Percentiles rank a stretch among this genome's conserved stretches.
These are phyloP conservation scores for Pneumocystis wakefieldiae DNA, from an alignment of 1,139 yeast species.

Conservation along the genomic window DNA sequence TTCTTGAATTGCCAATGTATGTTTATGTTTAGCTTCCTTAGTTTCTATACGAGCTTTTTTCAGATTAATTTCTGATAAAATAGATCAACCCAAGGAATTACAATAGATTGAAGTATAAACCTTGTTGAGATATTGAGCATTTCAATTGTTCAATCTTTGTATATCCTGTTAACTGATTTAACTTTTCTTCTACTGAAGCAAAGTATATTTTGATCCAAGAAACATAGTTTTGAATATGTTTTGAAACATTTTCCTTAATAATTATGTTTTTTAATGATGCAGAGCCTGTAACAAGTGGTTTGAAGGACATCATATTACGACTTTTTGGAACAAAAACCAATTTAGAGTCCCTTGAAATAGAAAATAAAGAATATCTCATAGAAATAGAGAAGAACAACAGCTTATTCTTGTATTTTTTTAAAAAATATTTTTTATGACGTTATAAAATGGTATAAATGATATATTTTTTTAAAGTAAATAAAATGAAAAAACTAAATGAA, in stretches of 20 bases:
- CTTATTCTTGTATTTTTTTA: neutral
- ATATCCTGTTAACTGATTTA: slow-evolving; percentile 90
- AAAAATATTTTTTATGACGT: neutral
- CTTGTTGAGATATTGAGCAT: slow-evolving; percentile 35
- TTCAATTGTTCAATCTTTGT: slow-evolving; percentile 63
- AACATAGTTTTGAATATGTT: neutral
- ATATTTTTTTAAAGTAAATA: neutral
- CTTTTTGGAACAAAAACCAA: neutral
- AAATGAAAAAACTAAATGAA: neutral
- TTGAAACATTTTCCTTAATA: neutral
- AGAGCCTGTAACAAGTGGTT: neutral
- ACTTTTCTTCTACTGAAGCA: slow-evolving; percentile 53
- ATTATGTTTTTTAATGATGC: neutral
- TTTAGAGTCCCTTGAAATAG: neutral
- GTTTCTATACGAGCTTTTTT: slow-evolving; percentile 37
- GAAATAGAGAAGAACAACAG: neutral
- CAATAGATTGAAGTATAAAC: neutral
- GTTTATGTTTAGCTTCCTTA: slow-evolving; percentile 35
- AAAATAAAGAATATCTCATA: neutral
- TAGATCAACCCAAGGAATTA: neutral
- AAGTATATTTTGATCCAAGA: slow-evolving; percentile 40
- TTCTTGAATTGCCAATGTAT: slow-evolving; percentile 47
- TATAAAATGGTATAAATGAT: neutral
- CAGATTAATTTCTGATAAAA: slow-evolving; percentile 34
- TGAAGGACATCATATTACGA: neutral